A percentile compares a stretch with the other conserved stretches of the same genome.
phyloP scores from a whole-genome alignment of 345 rosid species.

The Rhizophora mangle region DNA sequence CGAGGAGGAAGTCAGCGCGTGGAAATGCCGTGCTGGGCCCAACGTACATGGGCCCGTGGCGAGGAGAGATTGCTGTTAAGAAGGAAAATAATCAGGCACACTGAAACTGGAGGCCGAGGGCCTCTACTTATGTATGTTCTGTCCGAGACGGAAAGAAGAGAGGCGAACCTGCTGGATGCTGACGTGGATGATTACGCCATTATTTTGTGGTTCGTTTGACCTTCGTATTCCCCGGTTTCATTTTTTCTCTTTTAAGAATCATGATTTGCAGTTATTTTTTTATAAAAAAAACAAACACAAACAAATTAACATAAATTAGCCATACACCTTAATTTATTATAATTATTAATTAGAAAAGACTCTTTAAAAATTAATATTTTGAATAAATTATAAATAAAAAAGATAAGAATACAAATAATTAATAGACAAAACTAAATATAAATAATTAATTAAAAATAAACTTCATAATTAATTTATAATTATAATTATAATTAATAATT shows the following conservation, averaged over 20 bases:
- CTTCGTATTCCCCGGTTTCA: not conserved
- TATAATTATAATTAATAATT: too few species aligned
- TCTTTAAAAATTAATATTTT: too few species aligned
- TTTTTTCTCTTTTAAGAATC: not conserved
- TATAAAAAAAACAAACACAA: too few species aligned
- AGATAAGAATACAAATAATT: too few species aligned
- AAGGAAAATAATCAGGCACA: not conserved
- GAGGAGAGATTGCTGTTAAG: not conserved
- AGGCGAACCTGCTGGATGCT: slow-evolving; percentile 6
- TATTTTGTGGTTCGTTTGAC: slow-evolving; percentile 44
- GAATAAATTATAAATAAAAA: too few species aligned
- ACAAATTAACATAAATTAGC: too few species aligned
- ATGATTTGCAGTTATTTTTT: too few species aligned
- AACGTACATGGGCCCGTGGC: slow-evolving; percentile 42
- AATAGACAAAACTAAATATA: too few species aligned
- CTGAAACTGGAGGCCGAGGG: slow-evolving; percentile 17
- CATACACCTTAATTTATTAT: too few species aligned
- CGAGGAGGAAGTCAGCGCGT: slow-evolving; percentile 20
- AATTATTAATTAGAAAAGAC: too few species aligned
- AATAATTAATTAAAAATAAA: too few species aligned
- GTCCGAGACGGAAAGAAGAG: not conserved
- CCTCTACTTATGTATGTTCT: slow-evolving; percentile 28
- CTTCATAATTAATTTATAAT: too few species aligned
- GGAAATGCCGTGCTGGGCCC: slow-evolving; percentile 11
- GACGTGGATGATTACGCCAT: slow-evolving; percentile 43